These are phyloP conservation scores for Xylariomycetidae sp. DNA, from an alignment of 2,329 filamentous ascomycete species.

Conservation along the genomic window DNA sequence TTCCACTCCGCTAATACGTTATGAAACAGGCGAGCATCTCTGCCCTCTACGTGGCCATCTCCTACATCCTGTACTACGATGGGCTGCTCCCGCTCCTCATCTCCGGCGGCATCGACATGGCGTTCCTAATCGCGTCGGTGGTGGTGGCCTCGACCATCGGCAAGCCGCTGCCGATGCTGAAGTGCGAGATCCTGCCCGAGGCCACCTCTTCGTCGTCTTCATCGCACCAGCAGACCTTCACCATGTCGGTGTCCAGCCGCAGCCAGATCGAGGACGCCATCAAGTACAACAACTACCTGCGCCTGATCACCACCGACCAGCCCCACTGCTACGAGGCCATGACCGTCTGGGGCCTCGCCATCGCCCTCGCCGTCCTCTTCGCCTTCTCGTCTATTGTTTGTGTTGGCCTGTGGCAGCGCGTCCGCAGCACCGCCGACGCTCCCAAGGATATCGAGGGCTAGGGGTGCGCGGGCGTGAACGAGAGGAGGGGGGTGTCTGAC, in stretches of 20 bases:
- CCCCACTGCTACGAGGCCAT: slow-evolving; percentile 78
- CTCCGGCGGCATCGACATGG: slow-evolving; percentile 57
- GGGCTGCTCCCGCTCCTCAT: slow-evolving; percentile 69
- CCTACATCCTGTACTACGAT: slow-evolving; percentile 76
- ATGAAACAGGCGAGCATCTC: slow-evolving; percentile 65
- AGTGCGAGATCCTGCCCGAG: slow-evolving; percentile 53
- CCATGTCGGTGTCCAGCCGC: slow-evolving; percentile 18
- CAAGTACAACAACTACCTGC: slow-evolving; percentile 33
- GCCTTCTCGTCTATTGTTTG: slow-evolving; percentile 55
- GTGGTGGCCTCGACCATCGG: slow-evolving; percentile 73
- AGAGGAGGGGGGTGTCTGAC: no score
- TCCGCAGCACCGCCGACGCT: slow-evolving; percentile 35
- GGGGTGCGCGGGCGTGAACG: slow-evolving; percentile 40
- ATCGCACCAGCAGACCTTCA: slow-evolving; percentile 14
- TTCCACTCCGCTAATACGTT: slow-evolving; percentile 9
- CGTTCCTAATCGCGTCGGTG: slow-evolving; percentile 70
- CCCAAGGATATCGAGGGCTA: slow-evolving; percentile 45
- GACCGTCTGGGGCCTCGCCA: slow-evolving; percentile 78
- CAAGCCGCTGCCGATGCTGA: slow-evolving; percentile 71
- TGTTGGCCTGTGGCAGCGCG: slow-evolving; percentile 56
- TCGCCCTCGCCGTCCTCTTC: slow-evolving; percentile 70
- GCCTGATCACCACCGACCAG: slow-evolving; percentile 46
- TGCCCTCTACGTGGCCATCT: slow-evolving; percentile 71
- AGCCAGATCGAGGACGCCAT: slow-evolving; percentile 12
- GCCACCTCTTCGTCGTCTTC: slow-evolving; percentile 24